Evolutionary conservation across 164 flowering plant genomes (phyloP).

Genomic region (Annona cherimola): DNA sequence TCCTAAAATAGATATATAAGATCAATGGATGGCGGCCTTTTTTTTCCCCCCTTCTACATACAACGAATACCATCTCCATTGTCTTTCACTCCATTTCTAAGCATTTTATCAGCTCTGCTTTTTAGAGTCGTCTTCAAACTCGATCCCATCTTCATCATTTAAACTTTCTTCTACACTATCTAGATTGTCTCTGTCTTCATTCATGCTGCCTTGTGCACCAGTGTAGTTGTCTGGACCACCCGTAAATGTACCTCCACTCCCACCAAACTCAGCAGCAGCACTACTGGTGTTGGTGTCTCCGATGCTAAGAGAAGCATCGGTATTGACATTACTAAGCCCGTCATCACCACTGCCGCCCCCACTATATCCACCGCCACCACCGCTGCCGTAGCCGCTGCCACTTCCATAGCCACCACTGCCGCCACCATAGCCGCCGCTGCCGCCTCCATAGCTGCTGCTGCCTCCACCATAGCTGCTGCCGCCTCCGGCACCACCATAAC

Average conservation of each 20-base stretch:
- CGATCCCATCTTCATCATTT: conserved; percentile 33
- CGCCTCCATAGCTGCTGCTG: conserved; percentile 3
- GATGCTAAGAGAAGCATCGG: too few relatives aligned
- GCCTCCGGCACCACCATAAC: background rate
- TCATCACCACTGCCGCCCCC: conserved; percentile 10
- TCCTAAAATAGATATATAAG: too few relatives aligned
- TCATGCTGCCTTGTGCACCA: background rate
- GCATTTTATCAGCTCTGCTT: conserved; percentile 20
- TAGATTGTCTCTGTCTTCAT: background rate
- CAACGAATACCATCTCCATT: background rate
- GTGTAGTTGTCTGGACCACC: background rate
- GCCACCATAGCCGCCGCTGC: conserved; percentile 4
- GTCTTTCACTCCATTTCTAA: background rate
- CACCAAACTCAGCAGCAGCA: conserved; percentile 9
- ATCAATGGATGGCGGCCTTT: background rate
- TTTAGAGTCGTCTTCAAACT: conserved; percentile 37
- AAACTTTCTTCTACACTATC: conserved; percentile 20
- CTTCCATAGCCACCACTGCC: conserved; percentile 7
- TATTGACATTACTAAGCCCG: conserved; percentile 7
- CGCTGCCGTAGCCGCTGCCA: conserved; percentile 7
- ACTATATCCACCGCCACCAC: conserved; percentile 4
- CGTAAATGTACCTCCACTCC: conserved; percentile 8
- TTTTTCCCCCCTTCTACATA: background rate
- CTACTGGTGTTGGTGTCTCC: background rate
- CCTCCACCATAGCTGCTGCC: background rate